phyloP scores from a whole-genome alignment of 2,329 filamentous ascomycete species.

The Pseudogymnoascus sp. region DNA sequence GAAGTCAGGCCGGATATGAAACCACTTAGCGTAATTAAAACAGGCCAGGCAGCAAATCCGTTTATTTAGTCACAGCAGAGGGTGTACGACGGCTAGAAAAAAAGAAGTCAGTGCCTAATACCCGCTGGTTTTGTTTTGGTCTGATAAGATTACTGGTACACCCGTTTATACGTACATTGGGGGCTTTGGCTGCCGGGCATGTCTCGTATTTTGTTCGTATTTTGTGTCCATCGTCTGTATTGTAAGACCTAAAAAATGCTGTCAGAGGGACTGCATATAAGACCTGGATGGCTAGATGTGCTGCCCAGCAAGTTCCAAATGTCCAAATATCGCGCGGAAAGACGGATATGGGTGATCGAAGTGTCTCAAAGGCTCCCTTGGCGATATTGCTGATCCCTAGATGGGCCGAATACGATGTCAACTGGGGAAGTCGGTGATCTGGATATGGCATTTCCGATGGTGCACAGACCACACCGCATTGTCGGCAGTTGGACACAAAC shows the following conservation, averaged over 20 bases:
- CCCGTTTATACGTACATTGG: not conserved
- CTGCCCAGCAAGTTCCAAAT: not conserved
- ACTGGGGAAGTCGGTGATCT: not conserved
- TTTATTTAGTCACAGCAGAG: not conserved
- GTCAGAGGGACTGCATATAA: not conserved
- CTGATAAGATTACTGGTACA: not conserved
- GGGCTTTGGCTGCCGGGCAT: not conserved
- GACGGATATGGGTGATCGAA: not conserved
- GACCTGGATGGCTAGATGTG: not conserved
- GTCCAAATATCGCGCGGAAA: not conserved
- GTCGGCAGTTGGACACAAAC: not conserved
- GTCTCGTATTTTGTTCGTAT: not conserved
- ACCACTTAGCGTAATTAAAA: not conserved
- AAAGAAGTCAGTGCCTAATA: not conserved
- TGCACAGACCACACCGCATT: not conserved
- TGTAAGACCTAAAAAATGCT: not conserved
- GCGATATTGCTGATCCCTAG: not conserved
- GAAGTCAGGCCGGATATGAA: not conserved
- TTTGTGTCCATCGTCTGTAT: not conserved
- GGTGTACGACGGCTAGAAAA: not conserved
- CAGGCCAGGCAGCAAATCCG: not conserved
- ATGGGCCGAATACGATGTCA: not conserved
- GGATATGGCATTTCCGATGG: not conserved
- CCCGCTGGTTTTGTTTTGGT: not conserved
- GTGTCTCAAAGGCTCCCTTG: not conserved